Conservation (phyloP, 2,329 filamentous ascomycete genomes). For the Venturia nashicola region DNA sequence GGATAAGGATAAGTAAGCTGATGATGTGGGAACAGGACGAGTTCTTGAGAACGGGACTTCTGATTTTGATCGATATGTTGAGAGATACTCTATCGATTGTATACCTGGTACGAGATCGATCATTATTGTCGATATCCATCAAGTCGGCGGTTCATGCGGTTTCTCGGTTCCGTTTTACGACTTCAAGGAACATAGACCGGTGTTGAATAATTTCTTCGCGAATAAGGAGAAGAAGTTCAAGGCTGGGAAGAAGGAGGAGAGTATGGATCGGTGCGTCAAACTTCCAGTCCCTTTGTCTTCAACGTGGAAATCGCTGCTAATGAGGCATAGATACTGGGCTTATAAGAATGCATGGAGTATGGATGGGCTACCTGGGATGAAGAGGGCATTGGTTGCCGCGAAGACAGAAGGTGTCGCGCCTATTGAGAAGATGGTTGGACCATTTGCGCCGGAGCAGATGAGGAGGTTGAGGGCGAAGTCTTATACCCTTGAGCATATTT, state of each 20-base stretch:
- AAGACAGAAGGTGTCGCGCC: slow-evolving; percentile 25
- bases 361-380: slow-evolving; percentile 33
- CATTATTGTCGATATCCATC: slow-evolving; percentile 30
- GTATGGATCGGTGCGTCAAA: slow-evolving; percentile 23
- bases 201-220: slow-evolving; percentile 26
- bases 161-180: slow-evolving; percentile 33
- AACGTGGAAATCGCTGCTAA: not conserved
- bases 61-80: slow-evolving; percentile 18
- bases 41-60: slow-evolving; percentile 3
- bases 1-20: not conserved
- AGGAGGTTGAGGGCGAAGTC: not conserved
- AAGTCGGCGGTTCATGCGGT: slow-evolving; percentile 30
- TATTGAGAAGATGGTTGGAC: slow-evolving; percentile 31
- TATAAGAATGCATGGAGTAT: slow-evolving; percentile 30
- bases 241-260: slow-evolving; percentile 25
- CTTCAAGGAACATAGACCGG: slow-evolving; percentile 27
- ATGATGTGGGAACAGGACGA: not conserved
- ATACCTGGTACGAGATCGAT: slow-evolving; percentile 28
- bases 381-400: slow-evolving; percentile 24
- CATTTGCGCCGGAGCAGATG: slow-evolving; percentile 16
- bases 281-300: not conserved
- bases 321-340: slow-evolving; percentile 28
- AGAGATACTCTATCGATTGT: slow-evolving; percentile 20
- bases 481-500: not conserved
- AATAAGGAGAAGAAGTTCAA: slow-evolving; percentile 25